Conservation (phyloP, 1,284 basidiomycete genomes). For the Trametes hirsuta region DNA sequence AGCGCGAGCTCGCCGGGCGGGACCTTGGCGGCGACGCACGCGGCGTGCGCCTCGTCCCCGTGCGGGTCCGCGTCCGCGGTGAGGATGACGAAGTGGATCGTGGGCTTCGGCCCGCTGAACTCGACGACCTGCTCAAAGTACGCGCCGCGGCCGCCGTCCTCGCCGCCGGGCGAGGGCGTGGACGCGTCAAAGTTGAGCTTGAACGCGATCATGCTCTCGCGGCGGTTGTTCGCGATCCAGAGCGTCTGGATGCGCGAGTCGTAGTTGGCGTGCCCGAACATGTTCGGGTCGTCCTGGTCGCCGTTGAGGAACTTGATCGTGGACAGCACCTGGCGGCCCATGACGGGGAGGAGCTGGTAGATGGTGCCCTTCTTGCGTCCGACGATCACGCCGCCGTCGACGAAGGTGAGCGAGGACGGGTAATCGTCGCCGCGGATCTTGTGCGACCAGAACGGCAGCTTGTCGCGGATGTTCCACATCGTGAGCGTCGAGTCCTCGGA, state of each 20-base stretch:
- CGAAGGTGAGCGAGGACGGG: constrained; percentile 79
- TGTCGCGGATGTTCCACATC: constrained; percentile 78
- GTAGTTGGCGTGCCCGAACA: constrained; percentile 85
- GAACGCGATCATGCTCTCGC: constrained; percentile 80
- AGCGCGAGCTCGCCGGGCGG: constrained; percentile 74
- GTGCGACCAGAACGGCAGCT: constrained; percentile 70
- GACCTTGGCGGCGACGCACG: constrained; percentile 78
- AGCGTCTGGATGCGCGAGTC: constrained; percentile 80
- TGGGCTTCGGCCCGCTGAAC: constrained; percentile 80
- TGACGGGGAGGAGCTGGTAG: constrained; percentile 74
- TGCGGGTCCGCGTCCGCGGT: constrained; percentile 78
- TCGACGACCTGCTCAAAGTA: constrained; percentile 81
- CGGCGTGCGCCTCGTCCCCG: constrained; percentile 78
- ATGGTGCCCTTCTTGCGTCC: constrained; percentile 80
- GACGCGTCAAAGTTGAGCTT: constrained; percentile 70
- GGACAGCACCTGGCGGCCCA: constrained; percentile 72
- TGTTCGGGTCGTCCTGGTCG: constrained; percentile 67
- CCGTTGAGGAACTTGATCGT: constrained; percentile 78
- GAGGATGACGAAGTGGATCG: constrained; percentile 84
- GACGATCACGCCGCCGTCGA: constrained; percentile 77
- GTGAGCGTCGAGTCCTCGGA: constrained; percentile 78
- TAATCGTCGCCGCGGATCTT: constrained; percentile 75
- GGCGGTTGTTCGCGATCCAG: constrained; percentile 82
- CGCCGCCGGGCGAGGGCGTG: constrained; percentile 51
- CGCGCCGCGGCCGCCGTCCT: constrained; percentile 56